Evolutionary conservation across 306 rosid genomes (phyloP).

Genomic region (Acmispon strigosus): DNA sequence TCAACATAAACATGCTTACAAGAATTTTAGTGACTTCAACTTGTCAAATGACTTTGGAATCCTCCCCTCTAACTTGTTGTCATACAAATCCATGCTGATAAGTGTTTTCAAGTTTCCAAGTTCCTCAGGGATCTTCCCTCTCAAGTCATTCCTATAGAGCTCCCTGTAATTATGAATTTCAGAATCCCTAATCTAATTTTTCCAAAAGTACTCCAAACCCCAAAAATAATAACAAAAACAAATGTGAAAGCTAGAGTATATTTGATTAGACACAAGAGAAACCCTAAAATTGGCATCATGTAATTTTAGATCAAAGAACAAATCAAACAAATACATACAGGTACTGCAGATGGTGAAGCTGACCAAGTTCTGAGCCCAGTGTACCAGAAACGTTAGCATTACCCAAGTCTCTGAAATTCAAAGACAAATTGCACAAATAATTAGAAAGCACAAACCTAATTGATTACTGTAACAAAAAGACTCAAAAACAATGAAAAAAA

Average conservation of each 20-base stretch:
- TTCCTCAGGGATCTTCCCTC: slow-evolving; percentile 71
- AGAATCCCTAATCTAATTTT: slow-evolving; percentile 5
- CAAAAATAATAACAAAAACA: background rate
- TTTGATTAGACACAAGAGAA: background rate
- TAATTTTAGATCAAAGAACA: background rate
- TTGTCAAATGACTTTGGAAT: slow-evolving; percentile 77
- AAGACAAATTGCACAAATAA: slow-evolving; percentile 6
- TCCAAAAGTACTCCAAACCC: background rate
- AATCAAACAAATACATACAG: slow-evolving; percentile 43
- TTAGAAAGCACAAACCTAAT: slow-evolving; percentile 6
- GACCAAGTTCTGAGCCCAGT: slow-evolving; percentile 81
- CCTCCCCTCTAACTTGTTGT: slow-evolving; percentile 65
- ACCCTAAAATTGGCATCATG: background rate
- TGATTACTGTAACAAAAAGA: background rate
- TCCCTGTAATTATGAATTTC: slow-evolving; percentile 54
- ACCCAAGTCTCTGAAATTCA: slow-evolving; percentile 86
- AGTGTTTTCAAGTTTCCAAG: slow-evolving; percentile 66
- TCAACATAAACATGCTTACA: slow-evolving; percentile 45
- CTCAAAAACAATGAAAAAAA: background rate
- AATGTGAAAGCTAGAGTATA: background rate
- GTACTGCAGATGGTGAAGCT: slow-evolving; percentile 71
- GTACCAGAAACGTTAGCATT: slow-evolving; percentile 80
- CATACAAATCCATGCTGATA: slow-evolving; percentile 86
- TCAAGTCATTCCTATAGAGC: slow-evolving; percentile 69
- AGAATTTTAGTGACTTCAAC: slow-evolving; percentile 77